Conservation (phyloP, 176 grass and related monocot genomes). For the Eleusine indica region DNA sequence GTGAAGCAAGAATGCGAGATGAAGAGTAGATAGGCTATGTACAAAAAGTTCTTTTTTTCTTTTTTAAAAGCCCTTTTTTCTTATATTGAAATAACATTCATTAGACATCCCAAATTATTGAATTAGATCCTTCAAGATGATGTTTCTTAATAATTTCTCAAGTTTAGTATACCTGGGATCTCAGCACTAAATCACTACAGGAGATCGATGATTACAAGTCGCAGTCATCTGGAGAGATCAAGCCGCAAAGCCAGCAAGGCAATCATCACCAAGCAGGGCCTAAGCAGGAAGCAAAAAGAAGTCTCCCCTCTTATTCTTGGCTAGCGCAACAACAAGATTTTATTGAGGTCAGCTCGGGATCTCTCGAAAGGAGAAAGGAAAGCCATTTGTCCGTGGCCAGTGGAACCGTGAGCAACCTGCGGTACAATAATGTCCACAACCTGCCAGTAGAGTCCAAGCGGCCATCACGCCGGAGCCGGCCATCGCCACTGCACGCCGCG, state of each 20-base stretch:
- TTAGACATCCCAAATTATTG: no score
- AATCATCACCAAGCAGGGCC: not conserved
- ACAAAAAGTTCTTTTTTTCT: no score
- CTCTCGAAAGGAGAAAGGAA: not conserved
- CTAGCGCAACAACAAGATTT: not conserved
- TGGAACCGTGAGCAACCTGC: not conserved
- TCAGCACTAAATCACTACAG: not conserved
- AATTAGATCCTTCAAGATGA: no score
- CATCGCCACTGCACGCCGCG: not conserved
- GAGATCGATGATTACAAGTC: not conserved
- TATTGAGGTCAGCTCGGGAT: slow-evolving; percentile 3
- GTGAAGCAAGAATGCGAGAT: no score
- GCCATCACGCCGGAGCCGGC: not conserved
- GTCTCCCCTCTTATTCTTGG: not conserved
- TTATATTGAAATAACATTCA: no score
- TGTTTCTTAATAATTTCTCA: no score
- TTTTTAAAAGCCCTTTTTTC: no score
- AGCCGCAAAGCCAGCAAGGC: not conserved
- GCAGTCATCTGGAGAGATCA: not conserved
- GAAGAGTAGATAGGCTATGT: no score
- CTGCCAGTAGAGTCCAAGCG: not conserved
- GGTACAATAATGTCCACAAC: not conserved
- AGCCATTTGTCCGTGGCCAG: not conserved
- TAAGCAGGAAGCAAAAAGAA: not conserved
- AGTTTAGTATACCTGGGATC: no score